Conservation (phyloP, 345 rosid genomes). For the Odontarrhena argentea region DNA sequence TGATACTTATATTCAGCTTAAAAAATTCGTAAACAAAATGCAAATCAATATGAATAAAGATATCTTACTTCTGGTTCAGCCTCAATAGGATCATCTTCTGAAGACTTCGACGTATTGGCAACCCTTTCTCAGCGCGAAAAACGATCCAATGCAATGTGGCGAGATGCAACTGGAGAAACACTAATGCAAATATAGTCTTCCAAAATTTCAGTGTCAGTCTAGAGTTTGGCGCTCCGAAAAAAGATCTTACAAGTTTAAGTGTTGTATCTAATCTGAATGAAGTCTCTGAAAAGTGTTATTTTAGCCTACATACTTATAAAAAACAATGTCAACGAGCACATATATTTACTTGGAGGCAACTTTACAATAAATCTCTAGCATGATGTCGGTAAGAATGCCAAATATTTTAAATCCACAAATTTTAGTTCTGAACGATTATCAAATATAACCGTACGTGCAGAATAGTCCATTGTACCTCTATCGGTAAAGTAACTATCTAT, state of each 20-base stretch:
- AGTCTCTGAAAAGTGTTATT: too few relatives aligned
- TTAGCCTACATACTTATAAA: too few relatives aligned
- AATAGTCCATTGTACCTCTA: too few relatives aligned
- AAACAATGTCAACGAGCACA: too few relatives aligned
- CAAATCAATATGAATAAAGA: background rate
- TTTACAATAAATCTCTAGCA: too few relatives aligned
- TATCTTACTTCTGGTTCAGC: constrained; percentile 42
- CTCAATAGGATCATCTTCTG: constrained; percentile 49
- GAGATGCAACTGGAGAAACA: background rate
- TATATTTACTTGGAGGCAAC: too few relatives aligned
- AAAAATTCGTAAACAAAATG: background rate
- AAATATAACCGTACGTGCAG: too few relatives aligned
- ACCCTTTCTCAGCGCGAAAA: constrained; percentile 71
- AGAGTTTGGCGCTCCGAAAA: background rate
- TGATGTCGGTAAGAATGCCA: too few relatives aligned
- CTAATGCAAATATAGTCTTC: constrained; percentile 4
- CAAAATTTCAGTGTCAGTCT: background rate
- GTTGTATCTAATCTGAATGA: constrained; percentile 54
- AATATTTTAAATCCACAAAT: too few relatives aligned
- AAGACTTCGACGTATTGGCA: constrained; percentile 50
- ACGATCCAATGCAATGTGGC: constrained; percentile 3
- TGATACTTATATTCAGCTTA: background rate
- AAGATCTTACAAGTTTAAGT: constrained; percentile 51
- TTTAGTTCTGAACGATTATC: too few relatives aligned
- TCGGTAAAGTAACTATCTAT: too few relatives aligned